Evolutionary conservation across 2,329 filamentous ascomycete genomes (phyloP), one percentile per base, ranked within the genome.

Genomic region (Colletotrichum chlorophyti): DNA sequence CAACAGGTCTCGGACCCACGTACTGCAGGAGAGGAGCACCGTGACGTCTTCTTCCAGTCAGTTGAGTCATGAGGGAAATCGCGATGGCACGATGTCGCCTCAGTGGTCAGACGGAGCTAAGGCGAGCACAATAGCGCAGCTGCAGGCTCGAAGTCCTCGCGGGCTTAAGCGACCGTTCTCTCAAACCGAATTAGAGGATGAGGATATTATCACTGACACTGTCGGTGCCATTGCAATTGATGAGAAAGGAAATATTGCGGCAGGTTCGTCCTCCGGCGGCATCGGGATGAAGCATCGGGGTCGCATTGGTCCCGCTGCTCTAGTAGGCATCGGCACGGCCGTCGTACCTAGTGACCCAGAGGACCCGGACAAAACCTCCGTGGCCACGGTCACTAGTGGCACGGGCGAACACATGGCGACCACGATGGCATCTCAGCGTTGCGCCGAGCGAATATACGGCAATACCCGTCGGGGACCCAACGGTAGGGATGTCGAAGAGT

Each of bases 361-460:
- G 26, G 93, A 97, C 68, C 78, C 84, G 6, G 86, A 91, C 3
- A 78, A 81, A 41, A 82, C 86, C 7, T 86, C 83, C 41, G 91
- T 97, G 24, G 94, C 92, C 26, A 87, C 89, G 23, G 92, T 97
- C 19, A 96, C 93, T 34, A 97, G 92, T 70, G 95, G 95, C 24
- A 99, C 95, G 3, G 95, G 95, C 43, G 95, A 99, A 75, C 95
- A 99, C 71, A 99, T 99, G 90, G 91, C 93, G 31, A 97, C 94
- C 0, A 96, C 93, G 0, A 89, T 96, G 83, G 94, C 95, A 10
- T 93, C 95, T 6, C 88, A 89, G 58, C 88, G 89, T 53, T 96
- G 93, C 70, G 93, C 93, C 1, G 90, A 94, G 64, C 86, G 95
- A 41, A 81, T 99, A 23, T 97, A 93, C 69, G 85, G 89, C 64